Evolutionary conservation across 2,329 filamentous ascomycete genomes (phyloP), one percentile per base, ranked within the genome.

Genomic region (Aspergillus transmontanensis): DNA sequence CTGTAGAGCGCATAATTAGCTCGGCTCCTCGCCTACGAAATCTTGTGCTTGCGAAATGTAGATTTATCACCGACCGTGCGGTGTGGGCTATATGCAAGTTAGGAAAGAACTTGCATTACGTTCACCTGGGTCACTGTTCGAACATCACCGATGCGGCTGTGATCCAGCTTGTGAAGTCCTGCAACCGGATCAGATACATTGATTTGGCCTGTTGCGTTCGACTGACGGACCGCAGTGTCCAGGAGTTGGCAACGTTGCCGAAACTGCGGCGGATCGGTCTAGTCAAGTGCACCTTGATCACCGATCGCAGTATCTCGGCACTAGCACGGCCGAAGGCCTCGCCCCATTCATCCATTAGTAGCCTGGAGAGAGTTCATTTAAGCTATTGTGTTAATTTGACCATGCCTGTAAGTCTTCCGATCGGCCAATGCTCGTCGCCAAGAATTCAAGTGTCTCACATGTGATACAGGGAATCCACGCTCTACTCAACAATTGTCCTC

Each of bases 111-210:
- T 82, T 99, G 60, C 95, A 99, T 78, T 98, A 97, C 76, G 90
- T 99, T 58, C 95, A 99, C 74, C 85, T 99, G 2, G 95, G 95
- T 11, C 95, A 99, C 77, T 99, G 95, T 78, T 87, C 88, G 32
- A 89, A 94, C 54, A 94, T 99, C 73, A 97, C 94, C 0, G 95
- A 99, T 73, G 85, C 89, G 41, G 94, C 93, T 1, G 93, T 99
- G 21, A 91, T 91, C 71, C 89, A 89, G 60, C 84, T 99, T 36
- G 93, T 97, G 45, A 89, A 90, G 69, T 84, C 84, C 59, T 99
- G 95, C 83, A 98, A 94, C 73, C 88, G 95, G 28, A 98, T 99
- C 69, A 87, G 95, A 60, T 99, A 99, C 76, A 99, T 99, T 67
- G 95, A 99, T 75, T 82, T 99, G 50, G 95, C 95, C n/a, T 98